Evolutionary conservation across 352 stramenopile species (phyloP), one percentile per base, ranked within the genome.

Genomic region (Phytophthora macrochlamydospora): DNA sequence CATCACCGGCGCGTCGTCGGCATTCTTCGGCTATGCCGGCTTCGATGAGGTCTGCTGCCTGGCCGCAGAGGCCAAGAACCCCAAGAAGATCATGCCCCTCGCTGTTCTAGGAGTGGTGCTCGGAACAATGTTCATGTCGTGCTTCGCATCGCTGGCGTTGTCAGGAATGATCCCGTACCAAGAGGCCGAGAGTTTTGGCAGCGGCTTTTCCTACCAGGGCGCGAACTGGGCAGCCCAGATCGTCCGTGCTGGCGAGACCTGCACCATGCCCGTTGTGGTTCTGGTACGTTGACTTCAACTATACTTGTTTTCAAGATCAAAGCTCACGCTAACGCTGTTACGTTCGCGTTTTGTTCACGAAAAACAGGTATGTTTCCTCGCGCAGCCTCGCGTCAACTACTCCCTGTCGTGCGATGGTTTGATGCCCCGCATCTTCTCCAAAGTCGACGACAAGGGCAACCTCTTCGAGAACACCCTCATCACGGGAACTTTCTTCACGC

Each of bases 1-100:
- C 51, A 79, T 98, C 54, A 76, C 69, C 13, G 91, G 89, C 18
- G 78, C 88, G 6, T 92, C 92, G 12, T 87, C 88, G 11, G 92
- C 89, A 6, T 98, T 98, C 77, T 98, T 98, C 71, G 94, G 93
- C 12, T 98, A 95, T 62, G 77, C 98, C 30, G 95, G 95, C 13
- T 99, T 98, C 66, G 95, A 99, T 73, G 93, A 98, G 62, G 86
- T 98, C 29, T 97, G 90, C 65, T 98, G 91, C 65, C 66, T 98
- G 4, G 88, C 91, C 12, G 86, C 84, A n/a, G 87, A 95, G 58
- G 79, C 81, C 7, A 81, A 88, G 57, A 85, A 95, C 73, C 83
- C 86, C 6, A 75, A 81, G 43, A 82, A 76, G 52, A 87, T 93
- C 65, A 87, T 97, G 71, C 90, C 92, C 1, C 58, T 81, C 24